Percentiles rank a stretch among this genome's conserved stretches.
Conservation (phyloP, 2,329 filamentous ascomycete genomes). For the Aspergillus sclerotialis region DNA sequence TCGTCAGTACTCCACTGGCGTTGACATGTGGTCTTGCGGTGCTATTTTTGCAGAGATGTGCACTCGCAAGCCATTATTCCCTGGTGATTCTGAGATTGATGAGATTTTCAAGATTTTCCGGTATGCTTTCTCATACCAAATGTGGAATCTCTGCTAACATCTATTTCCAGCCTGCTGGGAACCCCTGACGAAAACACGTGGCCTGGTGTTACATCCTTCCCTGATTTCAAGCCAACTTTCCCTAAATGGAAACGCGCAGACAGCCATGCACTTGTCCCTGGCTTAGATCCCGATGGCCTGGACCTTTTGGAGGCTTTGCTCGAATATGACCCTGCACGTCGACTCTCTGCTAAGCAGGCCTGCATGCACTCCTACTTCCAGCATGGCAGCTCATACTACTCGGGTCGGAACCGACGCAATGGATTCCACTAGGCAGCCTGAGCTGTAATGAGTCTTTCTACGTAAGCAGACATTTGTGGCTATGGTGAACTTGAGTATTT, state of each 20-base stretch:
- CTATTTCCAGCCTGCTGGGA: slow-evolving; percentile 57
- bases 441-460: too few species aligned
- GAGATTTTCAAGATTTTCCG: slow-evolving; percentile 94
- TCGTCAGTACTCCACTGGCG: slow-evolving; percentile 85
- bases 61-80: slow-evolving; percentile 85
- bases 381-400: slow-evolving; percentile 43
- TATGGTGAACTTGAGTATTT: too few species aligned
- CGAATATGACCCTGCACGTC: slow-evolving; percentile 77
- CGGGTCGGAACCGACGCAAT: slow-evolving; percentile 34
- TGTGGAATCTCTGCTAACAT: slow-evolving; percentile 15
- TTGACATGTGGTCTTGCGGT: slow-evolving; percentile 93
- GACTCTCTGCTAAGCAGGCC: slow-evolving; percentile 83
- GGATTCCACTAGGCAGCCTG: slow-evolving; percentile 36
- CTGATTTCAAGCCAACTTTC: slow-evolving; percentile 87
- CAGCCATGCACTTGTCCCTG: slow-evolving; percentile 59
- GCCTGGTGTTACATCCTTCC: slow-evolving; percentile 91
- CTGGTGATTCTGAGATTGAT: slow-evolving; percentile 86
- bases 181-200: slow-evolving; percentile 76
- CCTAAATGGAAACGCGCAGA: slow-evolving; percentile 79
- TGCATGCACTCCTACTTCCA: slow-evolving; percentile 78
- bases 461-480: too few species aligned
- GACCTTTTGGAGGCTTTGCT: slow-evolving; percentile 59
- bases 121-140: slow-evolving; percentile 38
- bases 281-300: slow-evolving; percentile 57
- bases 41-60: slow-evolving; percentile 98